Evolutionary conservation across 2,329 filamentous ascomycete species (phyloP), one percentile per base, ranked within the genome.

Genomic region (Beauveria caledonica): DNA sequence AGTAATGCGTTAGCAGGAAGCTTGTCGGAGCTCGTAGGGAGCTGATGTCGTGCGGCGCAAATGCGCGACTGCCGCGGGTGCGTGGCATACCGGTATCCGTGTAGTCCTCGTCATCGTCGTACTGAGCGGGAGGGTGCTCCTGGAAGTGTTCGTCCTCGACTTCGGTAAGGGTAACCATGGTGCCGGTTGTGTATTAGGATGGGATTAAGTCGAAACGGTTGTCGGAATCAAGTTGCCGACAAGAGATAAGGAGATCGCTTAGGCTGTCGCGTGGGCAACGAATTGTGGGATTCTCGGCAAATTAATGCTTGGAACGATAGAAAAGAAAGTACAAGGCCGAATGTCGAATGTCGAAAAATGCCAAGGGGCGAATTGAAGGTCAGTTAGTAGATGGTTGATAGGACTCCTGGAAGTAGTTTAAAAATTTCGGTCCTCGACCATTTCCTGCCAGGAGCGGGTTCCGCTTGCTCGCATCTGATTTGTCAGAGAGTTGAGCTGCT

Each of bases 91-190:
- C 93, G 64, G 90, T 93, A 74, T 97, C 93, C 66, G 89, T 94
- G 80, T 89, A 96, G 79, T 96, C 93, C 72, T 92, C 92, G 77
- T 92, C 91, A 72, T 92, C 91, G 62, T 95, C 90, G 68, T 94
- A 88, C 67, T 92, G 87, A 62, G 86, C 84, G 61, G 84, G 80
- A 64, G 86, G 77, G 70, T 88, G 86, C 67, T 81, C 78, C 77
- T 88, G 82, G 81, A 97, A 96, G 77, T 95, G 90, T 83, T 97
- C 92, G 74, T 97, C 93, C 73, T 95, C 88, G 72, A 97, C 93
- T 81, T 97, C 93, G 73, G 91, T 90, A 73, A 97, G 90, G 78
- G 93, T 91, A 76, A 97, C 93, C 93, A 97, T 97, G 69, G 76
- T 86, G 77, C 61, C 65, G 62, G 65, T 60, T 69, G 49, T 59